These are phyloP conservation scores for Backusella luteola DNA, from an alignment of 192 early-diverging fungal genomes.

Conservation along the genomic window DNA sequence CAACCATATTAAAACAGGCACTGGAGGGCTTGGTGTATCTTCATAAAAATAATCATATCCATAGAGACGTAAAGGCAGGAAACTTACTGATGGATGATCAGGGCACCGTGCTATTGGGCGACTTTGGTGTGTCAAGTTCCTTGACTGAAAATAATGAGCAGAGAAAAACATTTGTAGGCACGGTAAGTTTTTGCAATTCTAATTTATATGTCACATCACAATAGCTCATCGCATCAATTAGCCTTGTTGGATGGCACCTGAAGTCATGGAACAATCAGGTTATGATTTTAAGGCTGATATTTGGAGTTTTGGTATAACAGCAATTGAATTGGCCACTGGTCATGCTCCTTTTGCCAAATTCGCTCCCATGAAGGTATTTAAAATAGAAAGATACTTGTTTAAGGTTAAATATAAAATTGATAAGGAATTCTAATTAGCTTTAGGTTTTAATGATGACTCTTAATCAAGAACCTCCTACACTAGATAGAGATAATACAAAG, in stretches of 20 bases:
- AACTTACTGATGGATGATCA: constrained; percentile 67
- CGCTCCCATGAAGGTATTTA: constrained; percentile 73
- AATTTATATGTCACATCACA: too few species aligned
- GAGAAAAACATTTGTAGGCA: constrained; percentile 74
- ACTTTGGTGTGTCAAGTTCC: constrained; percentile 70
- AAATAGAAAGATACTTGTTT: neutral
- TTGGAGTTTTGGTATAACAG: constrained; percentile 90
- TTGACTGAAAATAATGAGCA: constrained; percentile 62
- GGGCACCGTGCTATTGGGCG: constrained; percentile 61
- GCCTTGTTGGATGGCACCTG: constrained; percentile 41
- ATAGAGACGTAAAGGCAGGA: constrained; percentile 71
- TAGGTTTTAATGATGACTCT: constrained; percentile 87
- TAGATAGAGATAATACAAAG: constrained; percentile 70
- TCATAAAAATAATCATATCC: constrained; percentile 65
- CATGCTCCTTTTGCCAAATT: constrained; percentile 87
- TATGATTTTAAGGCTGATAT: constrained; percentile 91
- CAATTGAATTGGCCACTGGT: constrained; percentile 81
- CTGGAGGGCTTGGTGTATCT: constrained; percentile 65
- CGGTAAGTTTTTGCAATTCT: constrained; percentile 31
- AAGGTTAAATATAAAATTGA: neutral
- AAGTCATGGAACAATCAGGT: constrained; percentile 87
- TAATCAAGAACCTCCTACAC: constrained; percentile 79
- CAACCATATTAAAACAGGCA: constrained; percentile 78
- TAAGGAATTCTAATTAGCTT: neutral
- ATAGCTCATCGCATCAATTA: neutral